Base-by-base conservation (phyloP, 2,329 filamentous ascomycete genomes). In the Trichoderma breve region DNA sequence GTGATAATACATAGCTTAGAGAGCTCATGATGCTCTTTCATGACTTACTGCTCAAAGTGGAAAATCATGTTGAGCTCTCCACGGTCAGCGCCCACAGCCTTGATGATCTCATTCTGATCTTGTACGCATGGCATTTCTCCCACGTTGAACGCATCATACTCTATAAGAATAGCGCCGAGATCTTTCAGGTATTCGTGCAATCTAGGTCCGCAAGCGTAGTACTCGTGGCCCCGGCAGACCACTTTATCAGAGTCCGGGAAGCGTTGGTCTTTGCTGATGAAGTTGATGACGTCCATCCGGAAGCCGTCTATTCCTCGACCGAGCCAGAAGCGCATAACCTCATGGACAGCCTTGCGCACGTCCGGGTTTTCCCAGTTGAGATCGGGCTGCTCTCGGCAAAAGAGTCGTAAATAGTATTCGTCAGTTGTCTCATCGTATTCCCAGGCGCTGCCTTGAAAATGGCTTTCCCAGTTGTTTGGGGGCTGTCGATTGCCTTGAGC, bases 351-450 rank as follows among this genome's bases (percentile, higher is more conserved):
- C 70, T 86, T 81, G 39, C 91, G 86, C 3, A 92, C 89, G 0
- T 86, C 86, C 0, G 85, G 84, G 76, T 91, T 91, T 77, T 93
- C 90, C 92, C 92, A 94, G 81, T 94, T 94, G 53, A 95, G 86
- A 74, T 94, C 92, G 0, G 92, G 92, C 78, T 94, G 92, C 74
- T 91, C 88, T 5, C 86, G 86, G 55, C 88, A 88, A 80, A 93
- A 95, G 34, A 94, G 86, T 73, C 89, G 88, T 1, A 94, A 87
- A 77, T 93, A 88, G 77, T 86, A 87, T 74, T 87, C 84, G 12
- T 81, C 79, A 0, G 85, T 86, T 14, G 79, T 73, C 75, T 86
- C 84, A 72, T 87, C 85, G 55, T 84, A 88, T 62, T 84, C 81
- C 85, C 85, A 87, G 1, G 82, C 82, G 71, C 79, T 81, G 75